Base-by-base conservation (phyloP, 768 basidiomycete species). In the Hirschioporus abietinus region DNA sequence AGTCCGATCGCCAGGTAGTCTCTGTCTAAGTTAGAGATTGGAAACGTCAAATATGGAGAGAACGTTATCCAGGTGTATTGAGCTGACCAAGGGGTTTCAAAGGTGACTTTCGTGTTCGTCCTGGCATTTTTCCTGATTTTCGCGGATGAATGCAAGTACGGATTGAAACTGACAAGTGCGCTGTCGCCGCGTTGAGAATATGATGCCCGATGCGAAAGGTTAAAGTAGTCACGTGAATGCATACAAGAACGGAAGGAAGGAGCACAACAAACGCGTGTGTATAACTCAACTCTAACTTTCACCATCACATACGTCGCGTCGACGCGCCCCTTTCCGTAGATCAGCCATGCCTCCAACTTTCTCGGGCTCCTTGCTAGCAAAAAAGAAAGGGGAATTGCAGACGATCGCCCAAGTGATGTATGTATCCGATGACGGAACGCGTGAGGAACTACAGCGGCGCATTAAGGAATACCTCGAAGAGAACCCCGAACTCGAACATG, bases 1-100 rank as follows among this genome's bases (percentile, higher is more conserved):
- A 99, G 87, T 24, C 97, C 97, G 23, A 99, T 86, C n/a, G 96
- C 95, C 24, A 97, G 78, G 74, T 88, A 86, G 18, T 90, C 82
- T 63, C 82, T 82, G 67, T 86, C 91, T 93, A 66, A n/a, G 26
- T 12, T 52, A 52, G 12, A 20, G 66, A 42, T 24, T 35, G 1
- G 26, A 23, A 23, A 6, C 26, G 26, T 61, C 34, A 61, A 35
- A 61, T 15, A 17, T 60, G 27, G 60, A 60, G n/a, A 27, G 26
- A 61, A 18, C 23, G 18, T 18, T 23, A 27, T 61, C 23, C 26
- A 8, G 7, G 26, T 27, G 23, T 12, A 35, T 17, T 61, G 7
- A 17, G 34, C 26, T 61, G 23, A 52, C 42, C 42, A 52, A 52
- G 42, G 20, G 42, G 42, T 52, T 52, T 52, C 42, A 52, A 52